Evolutionary conservation across 495 filamentous ascomycete genomes (phyloP).

Genomic region (Lasiosphaeria hispida): DNA sequence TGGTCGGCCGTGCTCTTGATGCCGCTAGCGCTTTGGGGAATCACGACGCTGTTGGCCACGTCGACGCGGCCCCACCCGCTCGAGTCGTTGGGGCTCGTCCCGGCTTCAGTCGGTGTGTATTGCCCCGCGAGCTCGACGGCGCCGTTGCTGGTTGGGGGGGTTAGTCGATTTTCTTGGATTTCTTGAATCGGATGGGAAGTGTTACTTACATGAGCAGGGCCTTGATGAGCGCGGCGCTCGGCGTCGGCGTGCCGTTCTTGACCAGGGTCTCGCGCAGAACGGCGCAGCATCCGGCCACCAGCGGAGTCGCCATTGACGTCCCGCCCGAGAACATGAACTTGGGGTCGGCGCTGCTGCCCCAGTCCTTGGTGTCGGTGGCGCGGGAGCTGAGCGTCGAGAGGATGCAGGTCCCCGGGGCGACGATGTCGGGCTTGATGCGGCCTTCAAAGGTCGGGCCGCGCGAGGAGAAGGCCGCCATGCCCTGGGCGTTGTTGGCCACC

Average conservation of each 20-base stretch:
- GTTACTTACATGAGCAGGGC: conserved; percentile 1
- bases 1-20: no score
- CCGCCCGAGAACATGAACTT: conserved; percentile 2
- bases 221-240: conserved; percentile 6
- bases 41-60: not conserved
- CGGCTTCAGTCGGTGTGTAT: not conserved
- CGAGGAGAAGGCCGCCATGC: conserved; percentile 2
- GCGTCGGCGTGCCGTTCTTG: not conserved
- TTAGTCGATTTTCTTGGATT: no score
- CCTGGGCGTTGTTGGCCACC: not conserved
- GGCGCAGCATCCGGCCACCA: conserved; percentile 6
- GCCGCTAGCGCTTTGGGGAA: not conserved
- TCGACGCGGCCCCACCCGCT: not conserved
- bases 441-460: conserved; percentile 6
- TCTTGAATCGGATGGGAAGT: no score
- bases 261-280: conserved; percentile 7
- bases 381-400: not conserved
- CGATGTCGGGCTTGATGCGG: conserved; percentile 13
- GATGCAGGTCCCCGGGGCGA: conserved; percentile 8
- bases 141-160: conserved; percentile 1
- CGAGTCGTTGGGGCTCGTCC: not conserved
- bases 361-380: not conserved
- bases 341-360: conserved; percentile 1
- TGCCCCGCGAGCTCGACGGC: not conserved
- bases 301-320: conserved; percentile 11